Base-by-base conservation (phyloP, 805 yeast genomes). In the Barnettozyma salicaria region DNA sequence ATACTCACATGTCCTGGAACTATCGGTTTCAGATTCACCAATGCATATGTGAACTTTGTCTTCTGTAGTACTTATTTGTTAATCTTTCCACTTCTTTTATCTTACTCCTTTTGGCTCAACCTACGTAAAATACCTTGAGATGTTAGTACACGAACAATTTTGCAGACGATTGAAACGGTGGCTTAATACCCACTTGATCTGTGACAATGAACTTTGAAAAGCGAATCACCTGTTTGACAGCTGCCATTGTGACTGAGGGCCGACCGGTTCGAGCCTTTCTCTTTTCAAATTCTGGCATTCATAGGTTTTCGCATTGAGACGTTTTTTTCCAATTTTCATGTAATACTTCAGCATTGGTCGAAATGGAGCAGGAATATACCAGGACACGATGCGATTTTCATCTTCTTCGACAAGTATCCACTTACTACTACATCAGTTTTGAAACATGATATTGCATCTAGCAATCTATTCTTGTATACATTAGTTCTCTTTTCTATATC, bases 11-110 rank as follows among this genome's bases (percentile, higher is more conserved):
- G 99, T 1, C 98, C 98, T 0, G 96, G 92, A 0, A 87, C 84
- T 34, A 94, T 65, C 0, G 99, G 99, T 58, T 86, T 86, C 35
- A 94, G 59, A 57, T 92, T 92, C 19, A 94, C 98, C 32, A 92
- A 60, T 0, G 95, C 97, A 63, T 68, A 94, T 1, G 92, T 72
- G 56, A 72, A 66, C 41, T 72, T 69, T 2, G 94, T 68, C 45
- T 65, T 65, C 68, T 78, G 42, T 52, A 60, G 28, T 29, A 37
- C 9, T 10, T n/a, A 37, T 44, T 39, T 39, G 48, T 31, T 23
- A 17, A 16, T 27, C 21, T 12, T 7, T 29, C 14, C n/a, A 20
- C 1, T 9, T 6, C 17, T 14, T 16, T 16, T 5, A n/a, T n/a
- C 9, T 3, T 3, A 19, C 13, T 12, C 11, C 14, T 4, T 13